Conservation (phyloP, 768 basidiomycete genomes). For the Termitomyces sp. region DNA sequence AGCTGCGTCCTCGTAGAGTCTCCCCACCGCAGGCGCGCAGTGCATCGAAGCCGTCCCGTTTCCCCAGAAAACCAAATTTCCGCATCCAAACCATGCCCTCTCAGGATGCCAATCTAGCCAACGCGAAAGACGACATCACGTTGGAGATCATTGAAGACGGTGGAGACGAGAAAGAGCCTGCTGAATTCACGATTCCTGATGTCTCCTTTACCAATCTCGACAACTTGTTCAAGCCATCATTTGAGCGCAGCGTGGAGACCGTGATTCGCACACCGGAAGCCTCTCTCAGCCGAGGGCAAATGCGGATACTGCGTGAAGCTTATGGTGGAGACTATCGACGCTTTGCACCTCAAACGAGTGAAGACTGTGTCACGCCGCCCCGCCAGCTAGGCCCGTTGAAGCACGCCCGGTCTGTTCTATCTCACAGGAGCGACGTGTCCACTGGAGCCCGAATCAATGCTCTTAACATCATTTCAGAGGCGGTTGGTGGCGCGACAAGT, state of each 20-base stretch:
- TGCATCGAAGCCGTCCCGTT: neutral
- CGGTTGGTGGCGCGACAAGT: constrained; percentile 2
- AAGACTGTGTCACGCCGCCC: constrained; percentile 22
- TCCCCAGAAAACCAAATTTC: neutral
- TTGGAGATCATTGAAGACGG: constrained; percentile 17
- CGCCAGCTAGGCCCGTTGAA: constrained; percentile 34
- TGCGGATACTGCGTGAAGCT: constrained; percentile 18
- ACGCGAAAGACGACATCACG: constrained; percentile 14
- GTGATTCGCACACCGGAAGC: neutral
- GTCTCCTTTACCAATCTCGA: constrained; percentile 20
- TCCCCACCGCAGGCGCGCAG: neutral
- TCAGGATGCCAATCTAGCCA: neutral
- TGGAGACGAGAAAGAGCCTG: constrained; percentile 16
- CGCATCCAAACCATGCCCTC: neutral
- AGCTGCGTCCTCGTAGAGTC: neutral
- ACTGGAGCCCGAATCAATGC: constrained; percentile 33
- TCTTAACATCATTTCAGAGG: constrained; percentile 30
- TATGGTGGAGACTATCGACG: constrained; percentile 48
- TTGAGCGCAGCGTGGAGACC: constrained; percentile 2
- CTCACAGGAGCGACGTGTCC: constrained; percentile 36
- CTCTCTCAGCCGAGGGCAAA: constrained; percentile 1
- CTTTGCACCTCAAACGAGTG: constrained; percentile 28
- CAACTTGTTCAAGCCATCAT: constrained; percentile 16
- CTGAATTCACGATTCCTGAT: constrained; percentile 17
- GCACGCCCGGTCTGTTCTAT: constrained; percentile 38